A percentile compares a stretch with the other conserved stretches of the same genome.
Conservation (phyloP, 768 basidiomycete species). For the Cystofilobasidium ferigula region DNA sequence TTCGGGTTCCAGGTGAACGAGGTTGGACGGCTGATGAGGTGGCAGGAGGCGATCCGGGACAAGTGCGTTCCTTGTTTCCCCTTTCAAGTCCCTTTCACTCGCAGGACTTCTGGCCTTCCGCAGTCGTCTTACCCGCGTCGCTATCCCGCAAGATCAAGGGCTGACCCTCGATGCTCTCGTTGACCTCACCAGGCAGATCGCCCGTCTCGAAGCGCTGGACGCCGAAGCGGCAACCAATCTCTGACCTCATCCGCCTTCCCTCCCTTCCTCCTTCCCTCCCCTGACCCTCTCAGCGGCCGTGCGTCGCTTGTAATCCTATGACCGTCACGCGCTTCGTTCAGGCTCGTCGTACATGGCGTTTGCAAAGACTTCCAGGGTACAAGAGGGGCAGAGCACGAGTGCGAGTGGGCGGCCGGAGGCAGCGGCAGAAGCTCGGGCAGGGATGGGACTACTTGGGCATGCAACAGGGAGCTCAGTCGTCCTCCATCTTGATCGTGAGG, state of each 20-base stretch:
- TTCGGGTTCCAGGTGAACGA: conserved; percentile 97
- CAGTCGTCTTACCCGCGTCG: conserved; percentile 26
- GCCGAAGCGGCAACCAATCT: conserved; percentile 28
- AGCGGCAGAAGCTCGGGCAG: too few relatives aligned
- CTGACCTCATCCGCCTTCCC: neutral
- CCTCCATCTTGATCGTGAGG: neutral
- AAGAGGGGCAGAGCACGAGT: too few relatives aligned
- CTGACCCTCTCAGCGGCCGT: neutral
- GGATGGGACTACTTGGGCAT: too few relatives aligned
- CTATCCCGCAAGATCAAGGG: conserved; percentile 3
- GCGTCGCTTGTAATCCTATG: too few relatives aligned
- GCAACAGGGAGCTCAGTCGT: too few relatives aligned
- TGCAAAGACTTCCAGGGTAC: too few relatives aligned
- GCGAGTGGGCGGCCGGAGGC: too few relatives aligned
- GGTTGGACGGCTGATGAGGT: conserved; percentile 79
- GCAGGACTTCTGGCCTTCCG: conserved; percentile 3
- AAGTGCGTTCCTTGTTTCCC: conserved; percentile 45
- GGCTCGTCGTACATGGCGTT: too few relatives aligned
- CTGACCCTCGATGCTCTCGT: neutral
- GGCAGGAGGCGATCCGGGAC: conserved; percentile 90
- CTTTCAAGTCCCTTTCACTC: neutral
- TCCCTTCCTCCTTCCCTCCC: neutral
- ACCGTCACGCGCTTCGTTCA: too few relatives aligned
- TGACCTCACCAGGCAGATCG: conserved; percentile 40
- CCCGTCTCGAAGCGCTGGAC: conserved; percentile 42